A percentile compares a stretch with the other conserved stretches of the same genome.
phyloP scores from a whole-genome alignment of 805 yeast species.

The Myxozyma lipomycoides region DNA sequence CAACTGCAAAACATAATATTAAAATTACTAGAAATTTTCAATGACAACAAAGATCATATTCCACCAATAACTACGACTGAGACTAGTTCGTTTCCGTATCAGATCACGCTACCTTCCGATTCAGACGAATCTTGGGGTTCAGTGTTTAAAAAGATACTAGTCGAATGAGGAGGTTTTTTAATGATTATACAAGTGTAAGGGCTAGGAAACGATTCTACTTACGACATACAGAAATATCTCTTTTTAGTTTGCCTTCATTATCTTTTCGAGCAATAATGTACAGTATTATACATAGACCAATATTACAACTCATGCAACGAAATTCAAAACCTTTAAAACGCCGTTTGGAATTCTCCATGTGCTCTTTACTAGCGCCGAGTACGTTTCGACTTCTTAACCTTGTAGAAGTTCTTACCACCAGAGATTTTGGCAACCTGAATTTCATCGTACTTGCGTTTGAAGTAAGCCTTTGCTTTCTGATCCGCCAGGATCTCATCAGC shows the following conservation, averaged over 20 bases:
- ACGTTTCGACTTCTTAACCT: conserved; percentile 59
- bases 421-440: conserved; percentile 61
- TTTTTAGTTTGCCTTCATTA: no score
- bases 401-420: conserved; percentile 67
- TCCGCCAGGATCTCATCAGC: conserved; percentile 81
- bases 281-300: no score
- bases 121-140: conserved; percentile 37
- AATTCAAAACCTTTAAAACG: no score
- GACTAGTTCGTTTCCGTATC: conserved; percentile 60
- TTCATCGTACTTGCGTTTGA: conserved; percentile 77
- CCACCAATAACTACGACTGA: conserved; percentile 72
- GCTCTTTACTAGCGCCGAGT: conserved; percentile 39
- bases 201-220: no score
- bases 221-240: no score
- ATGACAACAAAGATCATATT: conserved; percentile 58
- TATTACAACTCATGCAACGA: no score
- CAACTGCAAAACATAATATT: conserved; percentile 44
- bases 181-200: no score
- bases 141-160: conserved; percentile 37
- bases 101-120: conserved; percentile 37
- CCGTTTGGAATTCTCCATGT: no score
- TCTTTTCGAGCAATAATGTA: no score
- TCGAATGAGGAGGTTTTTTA: conserved; percentile 19
- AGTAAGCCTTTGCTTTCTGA: conserved; percentile 63
- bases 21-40: conserved; percentile 51